Evolutionary conservation across 345 rosid genomes (phyloP).

Genomic region (Syzygium jambos): DNA sequence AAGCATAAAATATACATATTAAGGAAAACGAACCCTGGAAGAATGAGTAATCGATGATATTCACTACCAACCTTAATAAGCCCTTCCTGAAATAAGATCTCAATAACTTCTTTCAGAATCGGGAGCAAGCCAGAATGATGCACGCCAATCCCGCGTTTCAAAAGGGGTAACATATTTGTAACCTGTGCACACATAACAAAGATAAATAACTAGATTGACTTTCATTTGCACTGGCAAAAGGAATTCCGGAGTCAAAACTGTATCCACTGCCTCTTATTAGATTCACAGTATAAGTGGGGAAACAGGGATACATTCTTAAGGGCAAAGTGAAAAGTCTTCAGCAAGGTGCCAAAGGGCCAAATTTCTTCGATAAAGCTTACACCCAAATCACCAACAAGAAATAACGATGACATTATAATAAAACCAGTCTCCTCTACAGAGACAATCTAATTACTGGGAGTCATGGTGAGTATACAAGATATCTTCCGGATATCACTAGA

Average conservation of each 20-base stretch:
- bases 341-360: not conserved
- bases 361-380: not conserved
- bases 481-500: not conserved
- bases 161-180: constrained; percentile 83
- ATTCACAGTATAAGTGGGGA: not conserved
- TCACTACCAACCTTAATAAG: constrained; percentile 60
- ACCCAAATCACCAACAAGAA: not conserved
- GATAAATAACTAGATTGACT: not conserved
- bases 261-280: not conserved
- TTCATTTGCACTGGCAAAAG: not conserved
- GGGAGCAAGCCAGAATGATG: constrained; percentile 99
- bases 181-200: constrained; percentile 36
- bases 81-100: constrained; percentile 98
- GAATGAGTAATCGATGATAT: not conserved
- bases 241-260: not conserved
- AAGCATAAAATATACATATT: not conserved
- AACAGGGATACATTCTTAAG: not conserved
- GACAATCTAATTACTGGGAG: not conserved
- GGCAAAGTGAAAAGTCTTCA: not conserved
- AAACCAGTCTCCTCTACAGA: not conserved
- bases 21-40: not conserved
- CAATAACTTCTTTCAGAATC: constrained; percentile 94
- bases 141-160: constrained; percentile 97
- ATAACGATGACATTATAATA: not conserved
- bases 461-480: not conserved